Evolutionary conservation across 2,329 filamentous ascomycete genomes (phyloP), one percentile per base, ranked within the genome.

Genomic region (Coleophoma crateriformis): DNA sequence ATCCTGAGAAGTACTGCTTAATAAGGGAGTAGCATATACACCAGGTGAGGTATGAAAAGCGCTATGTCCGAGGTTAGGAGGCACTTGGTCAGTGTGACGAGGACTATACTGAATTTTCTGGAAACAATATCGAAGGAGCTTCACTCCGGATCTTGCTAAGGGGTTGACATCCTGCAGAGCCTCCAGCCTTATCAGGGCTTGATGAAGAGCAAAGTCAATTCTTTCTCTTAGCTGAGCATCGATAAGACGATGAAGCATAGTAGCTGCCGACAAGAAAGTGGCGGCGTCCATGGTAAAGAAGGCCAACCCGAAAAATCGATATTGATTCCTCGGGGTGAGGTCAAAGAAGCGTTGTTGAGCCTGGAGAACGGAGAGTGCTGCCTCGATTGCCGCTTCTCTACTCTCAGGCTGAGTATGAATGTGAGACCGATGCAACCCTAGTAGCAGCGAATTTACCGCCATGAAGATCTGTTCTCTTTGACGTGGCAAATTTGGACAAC

Each of bases 251-350:
- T 50, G 42, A 42, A 38, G 17, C 7, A 50, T 39, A 5, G 27
- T 45, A 13, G 40, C 37, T 13, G 35, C 34, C 6, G 46, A 33
- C 22, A 50, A 39, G 27, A 50, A 45, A 7, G 35, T 40, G 12
- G 42, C 41, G 13, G 48, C 48, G 19, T 45, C 34, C 15, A 50
- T 50, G 13, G 48, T 45, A 27, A 3, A 39, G 33, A 50, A 50
- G 7, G 46, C 19, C n/a, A 48, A n/a, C 8, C n/a, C 15, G 32
- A 42, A 48, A 8, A 42, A 13, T 27, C 22, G 41, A 10, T 48
- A 20, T 33, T 32, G 46, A 22, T 48, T 37, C 8, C 7, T 41
- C 8, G 20, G 12, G 12, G 46, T 42, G 14, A 17, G n/a, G 13
- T 48, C 46, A 19, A 48, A 48, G 11, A 48, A 19, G 8, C 46